phyloP scores from a whole-genome alignment of 306 rosid genomes.

The Biancaea sappan region DNA sequence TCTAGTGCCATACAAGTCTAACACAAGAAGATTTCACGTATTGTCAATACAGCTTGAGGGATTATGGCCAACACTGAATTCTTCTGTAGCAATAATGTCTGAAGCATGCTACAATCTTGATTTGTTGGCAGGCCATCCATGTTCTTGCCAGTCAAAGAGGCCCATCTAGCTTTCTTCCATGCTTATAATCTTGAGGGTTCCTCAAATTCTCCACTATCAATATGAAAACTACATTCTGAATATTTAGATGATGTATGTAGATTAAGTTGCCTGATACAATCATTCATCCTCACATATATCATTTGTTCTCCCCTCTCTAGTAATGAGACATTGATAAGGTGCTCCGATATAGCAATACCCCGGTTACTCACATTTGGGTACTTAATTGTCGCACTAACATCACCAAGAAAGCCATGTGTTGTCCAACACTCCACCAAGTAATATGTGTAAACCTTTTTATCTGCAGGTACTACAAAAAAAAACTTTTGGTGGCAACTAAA shows the following conservation, averaged over 20 bases:
- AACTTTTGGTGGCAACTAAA: no score
- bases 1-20: constrained; percentile 7
- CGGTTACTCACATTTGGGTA: constrained; percentile 18
- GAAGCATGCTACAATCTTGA: background rate
- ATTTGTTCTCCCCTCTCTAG: background rate
- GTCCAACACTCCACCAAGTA: constrained; percentile 42
- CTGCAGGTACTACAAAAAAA: constrained; percentile 31
- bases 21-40: background rate
- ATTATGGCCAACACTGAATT: background rate
- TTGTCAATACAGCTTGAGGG: background rate
- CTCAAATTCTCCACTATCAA: background rate
- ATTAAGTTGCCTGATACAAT: background rate
- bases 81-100: background rate
- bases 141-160: background rate
- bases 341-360: constrained; percentile 13
- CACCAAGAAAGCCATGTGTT: constrained; percentile 34
- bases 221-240: background rate
- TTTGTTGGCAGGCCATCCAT: background rate
- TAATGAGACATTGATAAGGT: constrained; percentile 26
- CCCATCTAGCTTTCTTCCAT: background rate
- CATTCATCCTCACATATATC: constrained; percentile 11
- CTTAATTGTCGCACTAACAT: constrained; percentile 2
- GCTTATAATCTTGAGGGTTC: background rate
- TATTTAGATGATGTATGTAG: background rate
- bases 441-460: constrained; percentile 25